These are phyloP conservation scores for Helminthosporium solani DNA, from an alignment of 2,329 filamentous ascomycete genomes.

Conservation along the genomic window DNA sequence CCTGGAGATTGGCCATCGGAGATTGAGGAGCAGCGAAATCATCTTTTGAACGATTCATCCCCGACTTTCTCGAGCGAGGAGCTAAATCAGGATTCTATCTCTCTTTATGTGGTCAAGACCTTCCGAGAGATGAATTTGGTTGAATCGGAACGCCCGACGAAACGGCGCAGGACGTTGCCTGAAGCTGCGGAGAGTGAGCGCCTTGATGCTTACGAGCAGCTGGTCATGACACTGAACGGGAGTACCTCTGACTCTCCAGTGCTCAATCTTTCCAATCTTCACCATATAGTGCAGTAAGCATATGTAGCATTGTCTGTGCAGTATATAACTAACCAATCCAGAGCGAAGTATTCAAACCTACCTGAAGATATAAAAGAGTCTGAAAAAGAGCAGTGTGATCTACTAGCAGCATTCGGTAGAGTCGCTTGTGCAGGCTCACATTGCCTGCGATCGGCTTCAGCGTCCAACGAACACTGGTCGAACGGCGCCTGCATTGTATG, in stretches of 20 bases:
- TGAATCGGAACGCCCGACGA: slow-evolving; percentile 27
- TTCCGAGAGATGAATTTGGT: slow-evolving; percentile 21
- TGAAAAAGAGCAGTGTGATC: slow-evolving; percentile 22
- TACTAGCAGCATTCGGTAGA: slow-evolving; percentile 30
- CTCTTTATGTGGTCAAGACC: slow-evolving; percentile 9
- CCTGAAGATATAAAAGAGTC: slow-evolving; percentile 15
- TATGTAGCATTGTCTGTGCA: background rate
- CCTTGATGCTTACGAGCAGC: slow-evolving; percentile 17
- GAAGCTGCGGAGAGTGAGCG: slow-evolving; percentile 16
- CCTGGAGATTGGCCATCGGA: slow-evolving; percentile 27
- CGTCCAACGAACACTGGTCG: slow-evolving; percentile 11
- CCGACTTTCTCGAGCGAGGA: slow-evolving; percentile 24
- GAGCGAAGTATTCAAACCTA: slow-evolving; percentile 25
- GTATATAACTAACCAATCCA: slow-evolving; percentile 16
- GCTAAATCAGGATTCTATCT: slow-evolving; percentile 21
- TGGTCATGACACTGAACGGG: slow-evolving; percentile 25
- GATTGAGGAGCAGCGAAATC: slow-evolving; percentile 22
- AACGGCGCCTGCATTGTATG: slow-evolving; percentile 26
- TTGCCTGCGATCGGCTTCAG: slow-evolving; percentile 14
- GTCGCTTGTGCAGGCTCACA: slow-evolving; percentile 38
- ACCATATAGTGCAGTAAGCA: slow-evolving; percentile 30
- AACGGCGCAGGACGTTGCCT: slow-evolving; percentile 27
- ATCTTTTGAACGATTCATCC: slow-evolving; percentile 21
- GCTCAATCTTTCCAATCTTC: slow-evolving; percentile 22
- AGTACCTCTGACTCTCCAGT: slow-evolving; percentile 24